Evolutionary conservation across 352 stramenopile genomes (phyloP).

Genomic region (Phytophthora fragariae): DNA sequence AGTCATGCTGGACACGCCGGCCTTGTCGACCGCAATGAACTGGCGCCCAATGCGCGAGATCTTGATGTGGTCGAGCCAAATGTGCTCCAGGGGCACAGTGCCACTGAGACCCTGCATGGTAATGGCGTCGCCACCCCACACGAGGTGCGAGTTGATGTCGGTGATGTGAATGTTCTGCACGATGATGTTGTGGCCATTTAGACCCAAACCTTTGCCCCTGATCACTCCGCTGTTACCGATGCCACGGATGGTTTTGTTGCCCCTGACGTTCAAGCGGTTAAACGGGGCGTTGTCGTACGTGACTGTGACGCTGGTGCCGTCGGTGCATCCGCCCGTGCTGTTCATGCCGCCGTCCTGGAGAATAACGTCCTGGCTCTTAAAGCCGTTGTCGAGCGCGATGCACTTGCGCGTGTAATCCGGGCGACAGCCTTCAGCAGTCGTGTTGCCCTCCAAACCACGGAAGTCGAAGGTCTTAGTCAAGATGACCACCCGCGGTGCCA

Average conservation of each 20-base stretch:
- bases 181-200: slow-evolving; percentile 45
- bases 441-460: slow-evolving; percentile 35
- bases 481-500: slow-evolving; percentile 42
- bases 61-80: slow-evolving; percentile 62
- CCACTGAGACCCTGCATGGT: slow-evolving; percentile 27
- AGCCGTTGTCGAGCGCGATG: slow-evolving; percentile 48
- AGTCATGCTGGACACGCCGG: slow-evolving; percentile 46
- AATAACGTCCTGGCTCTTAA: slow-evolving; percentile 48
- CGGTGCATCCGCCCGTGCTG: slow-evolving; percentile 51
- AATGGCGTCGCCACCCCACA: slow-evolving; percentile 41
- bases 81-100: slow-evolving; percentile 25
- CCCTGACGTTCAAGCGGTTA: slow-evolving; percentile 20
- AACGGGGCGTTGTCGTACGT: slow-evolving; percentile 36
- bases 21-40: slow-evolving; percentile 48
- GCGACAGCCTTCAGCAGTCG: slow-evolving; percentile 45
- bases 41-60: slow-evolving; percentile 45
- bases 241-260: slow-evolving; percentile 43
- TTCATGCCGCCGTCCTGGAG: slow-evolving; percentile 46
- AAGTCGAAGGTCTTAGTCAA: slow-evolving; percentile 52
- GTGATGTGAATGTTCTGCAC: slow-evolving; percentile 53
- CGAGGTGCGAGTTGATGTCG: slow-evolving; percentile 51
- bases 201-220: slow-evolving; percentile 33
- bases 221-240: slow-evolving; percentile 31
- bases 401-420: slow-evolving; percentile 42
- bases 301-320: slow-evolving; percentile 35